Evolutionary conservation across 2,329 filamentous ascomycete genomes (phyloP).

Genomic region (Diplodia seriata): DNA sequence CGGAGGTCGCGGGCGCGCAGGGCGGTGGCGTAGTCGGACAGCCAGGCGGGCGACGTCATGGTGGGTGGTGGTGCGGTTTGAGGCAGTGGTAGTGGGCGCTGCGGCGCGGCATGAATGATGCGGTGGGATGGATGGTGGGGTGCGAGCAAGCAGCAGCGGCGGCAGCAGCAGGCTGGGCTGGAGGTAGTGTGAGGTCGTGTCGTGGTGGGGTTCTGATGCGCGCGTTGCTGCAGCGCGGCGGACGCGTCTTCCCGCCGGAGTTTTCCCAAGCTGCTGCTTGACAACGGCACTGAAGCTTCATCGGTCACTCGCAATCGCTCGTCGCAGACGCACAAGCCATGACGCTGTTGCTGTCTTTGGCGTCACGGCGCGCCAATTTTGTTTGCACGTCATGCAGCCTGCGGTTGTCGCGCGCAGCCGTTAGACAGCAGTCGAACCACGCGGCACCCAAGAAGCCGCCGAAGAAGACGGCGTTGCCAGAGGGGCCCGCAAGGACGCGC

Average conservation of each 20-base stretch:
- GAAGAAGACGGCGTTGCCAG: conserved; percentile 11
- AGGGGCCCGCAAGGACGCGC: conserved; percentile 68
- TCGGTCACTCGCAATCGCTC: not conserved
- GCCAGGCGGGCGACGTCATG: conserved; percentile 68
- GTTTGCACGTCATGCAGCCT: conserved; percentile 17
- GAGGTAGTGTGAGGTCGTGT: not conserved
- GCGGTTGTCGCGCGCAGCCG: conserved; percentile 5
- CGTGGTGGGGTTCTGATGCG: conserved; percentile 24
- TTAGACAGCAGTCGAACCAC: conserved; percentile 5
- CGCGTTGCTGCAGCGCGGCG: not conserved
- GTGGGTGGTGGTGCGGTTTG: conserved; percentile 36
- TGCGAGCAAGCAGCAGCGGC: not conserved
- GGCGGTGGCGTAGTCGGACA: conserved; percentile 78
- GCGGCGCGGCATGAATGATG: conserved; percentile 14
- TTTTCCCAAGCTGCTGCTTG: conserved; percentile 11
- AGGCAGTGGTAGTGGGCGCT: not conserved
- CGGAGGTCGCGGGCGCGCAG: conserved; percentile 74
- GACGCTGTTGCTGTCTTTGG: conserved; percentile 2
- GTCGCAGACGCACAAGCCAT: not conserved
- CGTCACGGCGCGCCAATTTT: conserved; percentile 19
- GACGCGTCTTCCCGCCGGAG: not conserved
- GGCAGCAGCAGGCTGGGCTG: not conserved
- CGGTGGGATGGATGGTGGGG: too few relatives aligned
- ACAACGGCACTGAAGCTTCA: not conserved
- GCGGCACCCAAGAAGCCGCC: conserved; percentile 9